A percentile compares a stretch with the other conserved stretches of the same genome.
Evolutionary conservation across 2,329 filamentous ascomycete species (phyloP).

Genomic region (Arthrobotrys entomopaga): DNA sequence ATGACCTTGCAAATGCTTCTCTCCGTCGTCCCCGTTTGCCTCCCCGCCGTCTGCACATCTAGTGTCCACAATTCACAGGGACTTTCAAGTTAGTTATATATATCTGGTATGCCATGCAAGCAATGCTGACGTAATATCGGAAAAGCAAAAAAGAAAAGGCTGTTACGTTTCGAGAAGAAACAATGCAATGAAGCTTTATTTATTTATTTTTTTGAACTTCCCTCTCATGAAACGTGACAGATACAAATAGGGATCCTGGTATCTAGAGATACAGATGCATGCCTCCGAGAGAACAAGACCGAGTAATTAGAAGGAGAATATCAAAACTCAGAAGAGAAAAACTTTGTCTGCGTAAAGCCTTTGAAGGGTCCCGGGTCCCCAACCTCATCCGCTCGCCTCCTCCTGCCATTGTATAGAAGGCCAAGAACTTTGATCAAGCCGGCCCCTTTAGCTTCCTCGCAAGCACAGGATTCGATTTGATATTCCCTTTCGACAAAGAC

Average conservation of each 20-base stretch:
- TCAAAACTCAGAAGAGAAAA: background rate
- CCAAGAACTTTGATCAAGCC: background rate
- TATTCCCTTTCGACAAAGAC: background rate
- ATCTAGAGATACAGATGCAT: no score
- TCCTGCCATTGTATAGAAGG: constrained; percentile 6
- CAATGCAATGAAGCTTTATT: background rate
- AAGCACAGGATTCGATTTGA: background rate
- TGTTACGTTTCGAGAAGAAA: background rate
- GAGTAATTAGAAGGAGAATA: background rate
- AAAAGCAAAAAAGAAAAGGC: background rate
- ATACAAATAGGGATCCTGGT: background rate
- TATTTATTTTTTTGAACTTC: background rate
- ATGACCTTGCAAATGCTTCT: constrained; percentile 15
- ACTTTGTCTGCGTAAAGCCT: background rate
- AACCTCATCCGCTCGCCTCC: constrained; percentile 34
- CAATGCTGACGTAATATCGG: constrained; percentile 14
- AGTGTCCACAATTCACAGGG: background rate
- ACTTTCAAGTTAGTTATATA: background rate
- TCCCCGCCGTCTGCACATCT: background rate
- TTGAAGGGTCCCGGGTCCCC: constrained; percentile 3
- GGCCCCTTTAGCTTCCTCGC: background rate
- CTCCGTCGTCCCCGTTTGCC: constrained; percentile 7
- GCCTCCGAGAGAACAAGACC: no score
- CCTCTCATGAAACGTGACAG: constrained; percentile 17
- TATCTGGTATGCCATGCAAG: background rate